These are phyloP conservation scores for Colletotrichum sansevieriae DNA, from an alignment of 2,329 filamentous ascomycete species.

Conservation along the genomic window DNA sequence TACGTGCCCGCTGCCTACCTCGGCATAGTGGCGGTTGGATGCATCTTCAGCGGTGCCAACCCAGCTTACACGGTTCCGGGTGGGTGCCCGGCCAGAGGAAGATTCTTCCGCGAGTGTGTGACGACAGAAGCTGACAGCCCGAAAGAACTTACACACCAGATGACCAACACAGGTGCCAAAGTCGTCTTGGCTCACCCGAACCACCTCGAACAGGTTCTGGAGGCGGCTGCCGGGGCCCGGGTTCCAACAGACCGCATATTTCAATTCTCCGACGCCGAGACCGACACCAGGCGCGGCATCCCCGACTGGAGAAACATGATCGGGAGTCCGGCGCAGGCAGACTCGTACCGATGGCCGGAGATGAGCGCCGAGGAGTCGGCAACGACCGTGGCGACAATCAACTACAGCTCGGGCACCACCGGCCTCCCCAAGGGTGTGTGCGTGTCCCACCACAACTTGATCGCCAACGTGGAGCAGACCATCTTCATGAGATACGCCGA, in stretches of 20 bases:
- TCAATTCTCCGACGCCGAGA: slow-evolving; percentile 60
- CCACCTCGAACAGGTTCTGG: slow-evolving; percentile 57
- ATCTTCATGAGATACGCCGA: slow-evolving; percentile 59
- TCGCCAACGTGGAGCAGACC: slow-evolving; percentile 64
- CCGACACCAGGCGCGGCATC: slow-evolving; percentile 49
- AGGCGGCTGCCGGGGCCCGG: slow-evolving; percentile 56
- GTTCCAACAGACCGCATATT: slow-evolving; percentile 59
- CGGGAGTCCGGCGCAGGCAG: slow-evolving; percentile 48
- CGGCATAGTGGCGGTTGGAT: slow-evolving; percentile 64
- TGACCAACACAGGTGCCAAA: slow-evolving; percentile 64
- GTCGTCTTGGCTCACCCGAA: slow-evolving; percentile 62
- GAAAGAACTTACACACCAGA: slow-evolving; percentile 65
- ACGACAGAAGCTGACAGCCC: slow-evolving; percentile 19
- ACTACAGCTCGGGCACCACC: slow-evolving; percentile 65
- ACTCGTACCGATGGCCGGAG: slow-evolving; percentile 56
- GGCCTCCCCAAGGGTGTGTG: slow-evolving; percentile 65
- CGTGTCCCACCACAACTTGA: slow-evolving; percentile 62
- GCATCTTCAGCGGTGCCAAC: slow-evolving; percentile 67
- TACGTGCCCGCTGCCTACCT: slow-evolving; percentile 68
- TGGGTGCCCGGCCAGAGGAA: slow-evolving; percentile 43
- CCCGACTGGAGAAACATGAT: slow-evolving; percentile 58
- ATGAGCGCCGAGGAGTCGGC: slow-evolving; percentile 53
- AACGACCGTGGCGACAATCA: slow-evolving; percentile 57
- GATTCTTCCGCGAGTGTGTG: not conserved
- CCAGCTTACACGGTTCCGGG: slow-evolving; percentile 63